Evolutionary conservation across 2,329 filamentous ascomycete species (phyloP).

Genomic region (Alternaria hordeiaustralica): DNA sequence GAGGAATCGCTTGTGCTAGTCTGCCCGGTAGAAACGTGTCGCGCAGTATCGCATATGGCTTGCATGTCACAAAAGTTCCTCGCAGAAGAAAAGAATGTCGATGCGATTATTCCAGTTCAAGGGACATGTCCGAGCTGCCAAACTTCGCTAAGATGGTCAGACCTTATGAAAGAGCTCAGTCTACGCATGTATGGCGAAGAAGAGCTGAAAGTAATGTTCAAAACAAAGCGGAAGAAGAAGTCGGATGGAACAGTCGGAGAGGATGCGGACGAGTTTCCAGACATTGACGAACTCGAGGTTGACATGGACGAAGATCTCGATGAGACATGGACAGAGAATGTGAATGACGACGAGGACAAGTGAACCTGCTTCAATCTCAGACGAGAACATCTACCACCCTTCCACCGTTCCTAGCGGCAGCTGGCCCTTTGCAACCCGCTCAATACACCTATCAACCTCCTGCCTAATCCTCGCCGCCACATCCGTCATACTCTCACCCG

Average conservation of each 20-base stretch:
- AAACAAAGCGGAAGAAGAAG: slow-evolving; percentile 54
- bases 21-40: slow-evolving; percentile 59
- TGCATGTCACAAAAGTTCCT: slow-evolving; percentile 64
- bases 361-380: not conserved
- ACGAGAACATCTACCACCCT: slow-evolving; percentile 31
- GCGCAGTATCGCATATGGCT: slow-evolving; percentile 59
- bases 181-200: slow-evolving; percentile 73
- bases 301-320: slow-evolving; percentile 44
- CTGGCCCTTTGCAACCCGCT: slow-evolving; percentile 30
- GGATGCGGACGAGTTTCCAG: slow-evolving; percentile 18
- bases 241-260: slow-evolving; percentile 26
- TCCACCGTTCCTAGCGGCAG: slow-evolving; percentile 35
- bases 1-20: slow-evolving; percentile 55
- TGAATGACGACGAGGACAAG: slow-evolving; percentile 38
- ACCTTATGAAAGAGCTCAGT: slow-evolving; percentile 83
- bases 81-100: slow-evolving; percentile 44
- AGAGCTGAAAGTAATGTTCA: slow-evolving; percentile 73
- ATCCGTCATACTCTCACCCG: slow-evolving; percentile 58
- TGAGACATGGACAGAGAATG: slow-evolving; percentile 43
- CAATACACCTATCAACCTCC: slow-evolving; percentile 30
- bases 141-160: slow-evolving; percentile 69
- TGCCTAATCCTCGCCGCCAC: slow-evolving; percentile 52
- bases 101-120: slow-evolving; percentile 66
- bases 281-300: slow-evolving; percentile 33
- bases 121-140: slow-evolving; percentile 77